Evolutionary conservation across 1,284 basidiomycete genomes (phyloP).

Genomic region (Coniferiporia sulphurascens): DNA sequence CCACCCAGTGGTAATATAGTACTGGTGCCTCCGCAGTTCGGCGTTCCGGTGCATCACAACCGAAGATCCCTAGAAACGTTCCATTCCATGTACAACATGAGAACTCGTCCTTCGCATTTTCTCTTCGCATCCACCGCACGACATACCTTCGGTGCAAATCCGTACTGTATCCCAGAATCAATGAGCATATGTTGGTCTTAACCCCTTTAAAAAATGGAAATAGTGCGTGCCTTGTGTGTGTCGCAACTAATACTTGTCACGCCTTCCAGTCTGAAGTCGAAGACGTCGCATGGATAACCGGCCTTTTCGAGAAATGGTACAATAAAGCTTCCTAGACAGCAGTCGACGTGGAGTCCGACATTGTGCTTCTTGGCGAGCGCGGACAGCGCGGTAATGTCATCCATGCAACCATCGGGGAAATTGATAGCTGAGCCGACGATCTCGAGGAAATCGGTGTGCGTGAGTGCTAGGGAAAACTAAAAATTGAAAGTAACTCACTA

Average conservation of each 20-base stretch:
- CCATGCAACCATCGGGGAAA: constrained; percentile 88
- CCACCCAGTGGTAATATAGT: constrained; percentile 82
- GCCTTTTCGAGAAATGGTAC: constrained; percentile 79
- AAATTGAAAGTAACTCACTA: constrained; percentile 41
- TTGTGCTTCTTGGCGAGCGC: constrained; percentile 73
- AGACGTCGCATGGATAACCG: constrained; percentile 45
- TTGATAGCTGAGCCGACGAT: constrained; percentile 89
- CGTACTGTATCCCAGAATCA: constrained; percentile 46
- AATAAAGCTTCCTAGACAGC: constrained; percentile 90
- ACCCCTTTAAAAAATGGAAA: neutral
- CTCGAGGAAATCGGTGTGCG: constrained; percentile 34
- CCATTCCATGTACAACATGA: neutral
- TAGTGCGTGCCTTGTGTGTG: constrained; percentile 72
- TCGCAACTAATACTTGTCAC: constrained; percentile 91
- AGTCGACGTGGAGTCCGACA: constrained; percentile 89
- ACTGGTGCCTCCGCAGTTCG: constrained; percentile 74
- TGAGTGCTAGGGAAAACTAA: neutral
- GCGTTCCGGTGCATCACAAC: constrained; percentile 87
- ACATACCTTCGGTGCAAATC: constrained; percentile 76
- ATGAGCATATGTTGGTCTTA: neutral
- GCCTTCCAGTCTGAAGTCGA: constrained; percentile 87
- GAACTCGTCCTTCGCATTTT: neutral
- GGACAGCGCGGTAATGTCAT: constrained; percentile 82
- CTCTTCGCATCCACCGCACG: neutral
- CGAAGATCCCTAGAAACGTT: constrained; percentile 66